Base-by-base conservation (phyloP, 352 stramenopile species). In the Phytopythium cucurbitacearum region DNA sequence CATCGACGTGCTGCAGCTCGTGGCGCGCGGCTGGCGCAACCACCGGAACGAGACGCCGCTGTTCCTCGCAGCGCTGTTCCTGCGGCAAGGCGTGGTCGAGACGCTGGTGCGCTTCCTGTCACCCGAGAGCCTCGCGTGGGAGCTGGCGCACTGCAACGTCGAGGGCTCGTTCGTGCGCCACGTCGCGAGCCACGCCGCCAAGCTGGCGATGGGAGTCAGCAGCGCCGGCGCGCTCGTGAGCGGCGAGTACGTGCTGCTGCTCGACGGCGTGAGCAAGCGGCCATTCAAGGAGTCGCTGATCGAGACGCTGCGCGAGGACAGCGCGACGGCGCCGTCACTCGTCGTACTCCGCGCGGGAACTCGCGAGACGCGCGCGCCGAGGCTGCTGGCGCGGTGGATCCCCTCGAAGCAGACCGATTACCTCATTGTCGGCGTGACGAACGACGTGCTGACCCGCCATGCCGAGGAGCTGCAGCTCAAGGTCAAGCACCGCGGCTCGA, bases 201-300 rank as follows among this genome's bases (percentile, higher is more conserved):
- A 71, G 2, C 47, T 36, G 4, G 32, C 62, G 32, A 68, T 93
- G 7, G 59, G 56, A 7, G 48, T 62, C 34, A 53, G 62, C 10
- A 51, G 33, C 35, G 50, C 59, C 5, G 38, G 48, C 5, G 56
- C 64, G 13, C 56, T 57, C 8, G 60, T 85, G 37, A 53, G 52
- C 28, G 69, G 71, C 52, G 81, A 92, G 60, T 90, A 89, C 36
- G 73, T 88, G 4, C 48, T 92, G 54, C 65, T 92, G n/a, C 90
- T 92, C 47, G 69, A 86, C 38, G 70, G 76, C 7, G 40, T 74
- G 35, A 57, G 48, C n/a, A 78, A 76, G 42, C 73, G 67, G 15
- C 56, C 75, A 13, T 92, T 92, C 60, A 89, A 89, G 46, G 80
- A 89, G 62, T 83, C 75, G 3, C 33, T 92, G 1, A 71, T 87